Conservation (phyloP, 371 early-diverging fungal genomes). For the Conidiobolus incongruus region DNA sequence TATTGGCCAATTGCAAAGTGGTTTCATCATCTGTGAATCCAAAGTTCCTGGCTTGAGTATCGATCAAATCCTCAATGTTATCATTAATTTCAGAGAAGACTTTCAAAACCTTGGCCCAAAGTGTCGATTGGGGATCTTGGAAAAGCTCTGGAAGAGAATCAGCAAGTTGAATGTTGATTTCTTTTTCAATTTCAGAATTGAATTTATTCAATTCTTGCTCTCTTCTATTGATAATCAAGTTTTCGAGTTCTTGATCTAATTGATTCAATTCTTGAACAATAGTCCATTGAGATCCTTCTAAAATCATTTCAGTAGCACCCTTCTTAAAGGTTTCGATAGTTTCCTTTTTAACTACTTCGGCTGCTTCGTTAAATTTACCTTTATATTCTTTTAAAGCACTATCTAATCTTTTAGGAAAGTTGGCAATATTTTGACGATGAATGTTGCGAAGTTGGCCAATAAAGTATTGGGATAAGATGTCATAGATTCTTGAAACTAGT, state of each 20-base stretch:
- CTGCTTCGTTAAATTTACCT: neutral
- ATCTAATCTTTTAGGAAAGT: neutral
- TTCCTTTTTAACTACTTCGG: neutral
- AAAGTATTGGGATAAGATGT: constrained; percentile 48
- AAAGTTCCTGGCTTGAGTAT: neutral
- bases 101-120: neutral
- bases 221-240: neutral
- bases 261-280: neutral
- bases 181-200: neutral
- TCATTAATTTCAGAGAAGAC: neutral
- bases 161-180: neutral
- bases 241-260: neutral
- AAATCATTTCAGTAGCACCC: neutral
- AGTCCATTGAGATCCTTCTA: neutral
- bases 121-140: neutral
- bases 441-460: constrained; percentile 72
- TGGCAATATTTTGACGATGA: constrained; percentile 12
- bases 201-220: neutral
- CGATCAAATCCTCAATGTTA: neutral
- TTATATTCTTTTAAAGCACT: neutral
- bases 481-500: constrained; percentile 46
- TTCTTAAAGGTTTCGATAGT: neutral
- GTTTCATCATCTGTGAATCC: neutral
- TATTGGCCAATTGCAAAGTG: neutral
- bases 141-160: neutral